A percentile compares a stretch with the other conserved stretches of the same genome.
Conservation (phyloP, 202 grass and related monocot species). For the Saccharum hybrid region DNA sequence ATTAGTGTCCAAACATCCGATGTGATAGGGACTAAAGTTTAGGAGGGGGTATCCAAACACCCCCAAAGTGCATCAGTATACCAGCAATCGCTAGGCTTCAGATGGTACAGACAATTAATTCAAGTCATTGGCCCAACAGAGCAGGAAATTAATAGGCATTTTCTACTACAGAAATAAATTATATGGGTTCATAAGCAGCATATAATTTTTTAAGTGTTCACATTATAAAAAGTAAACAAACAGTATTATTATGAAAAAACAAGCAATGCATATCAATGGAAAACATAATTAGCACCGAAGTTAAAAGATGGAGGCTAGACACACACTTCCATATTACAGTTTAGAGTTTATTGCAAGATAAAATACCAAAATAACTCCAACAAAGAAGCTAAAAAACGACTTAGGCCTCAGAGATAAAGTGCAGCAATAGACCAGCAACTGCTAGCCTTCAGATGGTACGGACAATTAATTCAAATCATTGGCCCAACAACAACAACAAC, state of each 20-base stretch:
- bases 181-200: not conserved
- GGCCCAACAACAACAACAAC: conserved; percentile 13
- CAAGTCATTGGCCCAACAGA: conserved; percentile 35
- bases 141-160: not conserved
- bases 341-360: not conserved
- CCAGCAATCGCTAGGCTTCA: conserved; percentile 35
- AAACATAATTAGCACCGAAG: not conserved
- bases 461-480: conserved; percentile 44
- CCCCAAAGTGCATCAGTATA: conserved; percentile 5
- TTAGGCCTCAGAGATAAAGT: conserved; percentile 4
- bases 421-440: conserved; percentile 31
- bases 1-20: too few species aligned
- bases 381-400: not conserved
- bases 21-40: too few species aligned
- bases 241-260: not conserved
- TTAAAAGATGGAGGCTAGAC: not conserved
- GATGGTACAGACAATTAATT: conserved; percentile 45
- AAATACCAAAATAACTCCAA: not conserved
- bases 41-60: too few species aligned
- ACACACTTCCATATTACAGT: not conserved
- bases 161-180: not conserved
- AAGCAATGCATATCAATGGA: not conserved
- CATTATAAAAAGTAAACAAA: not conserved
- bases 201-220: not conserved
- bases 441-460: conserved; percentile 42